A percentile compares a stretch with the other conserved stretches of the same genome.
Conservation (phyloP, 306 rosid genomes). For the Malus domestica region ASM211411v1 NC_041797.1:10032001-10032500, state of each 20-base stretch:
- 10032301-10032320: neutral
- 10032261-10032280: no score
- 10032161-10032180: no score
- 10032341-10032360: neutral
- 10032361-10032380: neutral
- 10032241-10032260: neutral
- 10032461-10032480: conserved; percentile 20
- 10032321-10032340: no score
- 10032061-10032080: no score
- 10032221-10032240: neutral
- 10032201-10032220: neutral
- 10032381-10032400: neutral
- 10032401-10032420: neutral
- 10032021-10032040: no score
- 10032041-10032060: no score
- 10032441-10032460: conserved; percentile 18
- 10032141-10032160: no score
- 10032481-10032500: neutral
- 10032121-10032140: no score
- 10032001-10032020: no score
- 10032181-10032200: neutral
- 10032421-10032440: conserved; percentile 23
- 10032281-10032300: no score
- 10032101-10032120: no score
- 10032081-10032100: no score